Evolutionary conservation across 345 rosid genomes (phyloP).

Genomic region (Eutrema japonicum): DNA sequence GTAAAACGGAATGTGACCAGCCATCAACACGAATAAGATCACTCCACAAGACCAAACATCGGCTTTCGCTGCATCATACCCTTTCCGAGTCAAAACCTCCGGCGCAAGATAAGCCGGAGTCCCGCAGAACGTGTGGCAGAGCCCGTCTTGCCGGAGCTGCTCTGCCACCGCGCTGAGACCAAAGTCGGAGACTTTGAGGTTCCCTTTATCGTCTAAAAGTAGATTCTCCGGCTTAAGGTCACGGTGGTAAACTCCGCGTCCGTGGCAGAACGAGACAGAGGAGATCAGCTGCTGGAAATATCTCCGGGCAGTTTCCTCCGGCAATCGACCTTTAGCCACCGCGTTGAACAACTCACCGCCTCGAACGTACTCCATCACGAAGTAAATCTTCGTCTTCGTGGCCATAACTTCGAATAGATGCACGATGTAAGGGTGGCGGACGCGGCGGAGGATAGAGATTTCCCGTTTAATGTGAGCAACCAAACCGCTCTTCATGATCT

Average conservation of each 20-base stretch:
- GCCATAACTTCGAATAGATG: constrained; percentile 89
- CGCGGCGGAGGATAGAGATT: constrained; percentile 85
- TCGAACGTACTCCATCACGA: constrained; percentile 83
- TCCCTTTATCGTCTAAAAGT: constrained; percentile 71
- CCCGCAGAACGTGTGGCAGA: constrained; percentile 89
- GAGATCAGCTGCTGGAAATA: constrained; percentile 83
- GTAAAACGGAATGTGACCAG: constrained; percentile 78
- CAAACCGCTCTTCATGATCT: constrained; percentile 64
- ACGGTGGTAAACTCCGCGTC: constrained; percentile 84
- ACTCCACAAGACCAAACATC: constrained; percentile 97
- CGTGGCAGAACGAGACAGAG: constrained; percentile 77
- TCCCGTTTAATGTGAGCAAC: constrained; percentile 79
- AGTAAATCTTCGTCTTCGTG: constrained; percentile 76
- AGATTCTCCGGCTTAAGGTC: constrained; percentile 88
- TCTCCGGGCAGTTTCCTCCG: constrained; percentile 62
- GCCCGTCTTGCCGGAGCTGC: constrained; percentile 68
- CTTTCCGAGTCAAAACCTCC: constrained; percentile 73
- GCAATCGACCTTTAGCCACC: constrained; percentile 70
- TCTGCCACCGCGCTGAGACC: constrained; percentile 84
- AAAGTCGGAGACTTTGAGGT: constrained; percentile 85
- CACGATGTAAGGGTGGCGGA: constrained; percentile 83
- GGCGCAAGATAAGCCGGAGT: constrained; percentile 84
- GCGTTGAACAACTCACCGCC: constrained; percentile 82
- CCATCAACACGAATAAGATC: constrained; percentile 73
- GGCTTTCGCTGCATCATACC: constrained; percentile 84